These are phyloP conservation scores for Pulveroboletus sp. DNA, from an alignment of 768 basidiomycete genomes.

Conservation along the genomic window DNA sequence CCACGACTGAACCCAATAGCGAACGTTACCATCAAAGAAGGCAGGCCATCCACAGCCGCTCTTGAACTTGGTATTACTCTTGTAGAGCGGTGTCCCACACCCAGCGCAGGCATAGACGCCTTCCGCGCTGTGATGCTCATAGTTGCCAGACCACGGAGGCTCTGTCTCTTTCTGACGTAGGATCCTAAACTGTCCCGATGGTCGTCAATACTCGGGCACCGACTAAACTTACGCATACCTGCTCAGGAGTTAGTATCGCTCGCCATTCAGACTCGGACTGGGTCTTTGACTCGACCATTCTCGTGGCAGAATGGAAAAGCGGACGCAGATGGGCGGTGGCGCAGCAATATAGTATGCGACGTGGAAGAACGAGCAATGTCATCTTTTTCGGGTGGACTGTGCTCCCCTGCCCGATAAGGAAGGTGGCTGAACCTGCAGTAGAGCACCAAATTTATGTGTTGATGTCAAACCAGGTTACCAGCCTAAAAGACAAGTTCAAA, in stretches of 20 bases:
- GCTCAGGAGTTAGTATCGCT: constrained; percentile 72
- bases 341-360: too few relatives aligned
- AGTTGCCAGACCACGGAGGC: constrained; percentile 67
- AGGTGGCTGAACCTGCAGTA: too few relatives aligned
- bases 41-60: constrained; percentile 98
- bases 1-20: background rate
- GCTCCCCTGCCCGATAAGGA: too few relatives aligned
- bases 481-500: too few relatives aligned
- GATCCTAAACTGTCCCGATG: constrained; percentile 63
- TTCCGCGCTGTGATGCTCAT: constrained; percentile 58
- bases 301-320: constrained; percentile 3
- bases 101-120: constrained; percentile 79
- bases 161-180: constrained; percentile 89
- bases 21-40: constrained; percentile 76
- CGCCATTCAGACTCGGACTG: constrained; percentile 82
- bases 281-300: constrained; percentile 19
- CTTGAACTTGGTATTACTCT: constrained; percentile 84
- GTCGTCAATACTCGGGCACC: background rate
- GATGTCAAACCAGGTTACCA: too few relatives aligned
- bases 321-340: background rate
- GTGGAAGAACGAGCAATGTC: too few relatives aligned
- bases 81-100: constrained; percentile 81
- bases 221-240: constrained; percentile 46
- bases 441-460: too few relatives aligned
- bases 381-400: too few relatives aligned